phyloP scores from a whole-genome alignment of 345 rosid species.

The Eutrema heterophyllum region DNA sequence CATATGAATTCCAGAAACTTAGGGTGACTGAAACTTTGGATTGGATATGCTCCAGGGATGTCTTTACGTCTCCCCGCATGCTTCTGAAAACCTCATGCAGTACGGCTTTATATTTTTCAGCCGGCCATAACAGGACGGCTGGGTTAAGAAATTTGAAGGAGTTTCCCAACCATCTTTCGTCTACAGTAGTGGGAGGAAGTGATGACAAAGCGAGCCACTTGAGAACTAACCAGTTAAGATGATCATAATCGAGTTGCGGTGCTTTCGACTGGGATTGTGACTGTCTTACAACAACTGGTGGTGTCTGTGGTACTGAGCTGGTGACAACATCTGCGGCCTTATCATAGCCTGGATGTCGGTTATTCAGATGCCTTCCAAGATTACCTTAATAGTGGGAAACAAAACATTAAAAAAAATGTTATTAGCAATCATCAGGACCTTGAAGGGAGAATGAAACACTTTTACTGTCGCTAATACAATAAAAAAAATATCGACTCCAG shows the following conservation, averaged over 20 bases:
- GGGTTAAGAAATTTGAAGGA: slow-evolving; percentile 84
- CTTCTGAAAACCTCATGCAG: slow-evolving; percentile 78
- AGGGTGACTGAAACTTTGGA: slow-evolving; percentile 74
- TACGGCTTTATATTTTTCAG: slow-evolving; percentile 58
- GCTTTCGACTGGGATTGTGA: slow-evolving; percentile 49
- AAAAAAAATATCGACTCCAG: neutral
- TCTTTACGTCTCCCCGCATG: slow-evolving; percentile 81
- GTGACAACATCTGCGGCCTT: slow-evolving; percentile 52
- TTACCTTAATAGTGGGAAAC: slow-evolving; percentile 47
- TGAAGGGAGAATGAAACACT: neutral
- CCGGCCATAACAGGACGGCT: slow-evolving; percentile 68
- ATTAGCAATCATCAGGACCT: neutral
- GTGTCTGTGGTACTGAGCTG: slow-evolving; percentile 42
- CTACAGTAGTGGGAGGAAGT: slow-evolving; percentile 79
- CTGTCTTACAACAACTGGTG: slow-evolving; percentile 41
- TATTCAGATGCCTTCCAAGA: slow-evolving; percentile 84
- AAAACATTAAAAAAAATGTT: neutral
- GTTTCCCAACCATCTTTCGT: slow-evolving; percentile 73
- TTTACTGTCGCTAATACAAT: neutral
- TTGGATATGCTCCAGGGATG: slow-evolving; percentile 56
- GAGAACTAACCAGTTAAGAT: slow-evolving; percentile 85
- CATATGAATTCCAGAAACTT: slow-evolving; percentile 81
- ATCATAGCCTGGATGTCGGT: slow-evolving; percentile 94
- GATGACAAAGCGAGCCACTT: slow-evolving; percentile 80
- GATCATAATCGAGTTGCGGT: slow-evolving; percentile 72